Evolutionary conservation across 495 filamentous ascomycete genomes (phyloP).

Genomic region (Talaromyces proteolyticus): DNA sequence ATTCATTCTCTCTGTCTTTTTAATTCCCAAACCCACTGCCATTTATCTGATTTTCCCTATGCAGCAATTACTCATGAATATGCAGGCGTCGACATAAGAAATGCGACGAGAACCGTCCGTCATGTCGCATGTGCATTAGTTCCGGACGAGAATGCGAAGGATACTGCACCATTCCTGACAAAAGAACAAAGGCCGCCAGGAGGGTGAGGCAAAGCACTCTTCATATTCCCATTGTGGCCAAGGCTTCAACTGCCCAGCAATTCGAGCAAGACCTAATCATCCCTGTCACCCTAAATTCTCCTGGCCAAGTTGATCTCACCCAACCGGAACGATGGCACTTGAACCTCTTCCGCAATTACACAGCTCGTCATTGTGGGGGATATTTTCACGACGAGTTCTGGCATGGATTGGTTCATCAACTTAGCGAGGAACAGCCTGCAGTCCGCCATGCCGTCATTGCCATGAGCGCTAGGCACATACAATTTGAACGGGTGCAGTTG

Average conservation of each 20-base stretch:
- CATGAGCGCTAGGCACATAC: conserved; percentile 38
- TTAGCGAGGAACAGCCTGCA: conserved; percentile 38
- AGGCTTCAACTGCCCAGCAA: background rate
- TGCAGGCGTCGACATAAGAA: conserved; percentile 52
- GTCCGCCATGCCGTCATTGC: conserved; percentile 38
- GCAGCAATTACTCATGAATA: background rate
- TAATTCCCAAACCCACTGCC: background rate
- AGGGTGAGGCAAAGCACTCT: background rate
- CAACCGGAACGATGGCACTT: conserved; percentile 5
- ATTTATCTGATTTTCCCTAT: background rate
- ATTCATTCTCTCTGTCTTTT: background rate
- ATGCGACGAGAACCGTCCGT: conserved; percentile 54
- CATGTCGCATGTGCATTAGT: conserved; percentile 44
- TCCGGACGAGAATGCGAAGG: conserved; percentile 36
- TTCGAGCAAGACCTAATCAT: background rate
- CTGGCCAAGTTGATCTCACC: conserved; percentile 5
- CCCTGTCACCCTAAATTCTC: background rate
- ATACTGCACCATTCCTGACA: conserved; percentile 2
- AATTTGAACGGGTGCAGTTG: background rate
- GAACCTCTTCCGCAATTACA: conserved; percentile 6
- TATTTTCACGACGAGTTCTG: conserved; percentile 39
- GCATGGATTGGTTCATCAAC: conserved; percentile 43
- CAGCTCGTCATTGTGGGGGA: conserved; percentile 34
- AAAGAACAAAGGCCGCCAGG: conserved; percentile 6
- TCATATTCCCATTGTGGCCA: background rate